Evolutionary conservation across 2,329 filamentous ascomycete species (phyloP), one percentile per base, ranked within the genome.

Genomic region (Colletotrichum cuscutae): DNA sequence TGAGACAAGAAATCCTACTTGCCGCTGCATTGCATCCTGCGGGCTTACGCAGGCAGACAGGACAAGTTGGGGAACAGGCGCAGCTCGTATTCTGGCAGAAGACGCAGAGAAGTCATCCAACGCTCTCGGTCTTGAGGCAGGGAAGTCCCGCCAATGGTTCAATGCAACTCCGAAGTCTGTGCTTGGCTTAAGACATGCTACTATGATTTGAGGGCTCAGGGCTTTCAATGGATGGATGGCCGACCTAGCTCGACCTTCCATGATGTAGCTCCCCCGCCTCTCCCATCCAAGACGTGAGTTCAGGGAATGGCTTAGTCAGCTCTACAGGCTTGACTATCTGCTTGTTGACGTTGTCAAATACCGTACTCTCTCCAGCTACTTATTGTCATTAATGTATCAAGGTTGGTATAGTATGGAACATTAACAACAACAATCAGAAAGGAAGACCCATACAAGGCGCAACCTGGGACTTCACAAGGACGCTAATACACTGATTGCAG

Each of bases 141-240:
- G 32, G 52, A 69, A 69, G 30, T 53, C 24, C 65, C 65, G 35
- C 58, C 46, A 22, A 46, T 30, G 57, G n/a, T 26, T 52, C 46
- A 22, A 46, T 30, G 57, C 46, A 49, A 56, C 56, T 62, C 19
- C 3, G 19, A 35, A 60, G 68, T 57, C 68, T 62, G 64, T 68
- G 65, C 64, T 52, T 32, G 28, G 24, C 52, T 68, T 62, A 62
- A 62, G 64, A 71, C 57, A 12, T 62, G 49, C 28, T 30, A 30
- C 26, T 68, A 68, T 65, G 59, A 65, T 65, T 52, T 32, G 60
- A 65, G 66, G 66, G 19, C 61, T 32, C 35, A 57, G 66, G 60
- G 19, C 61, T 58, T 13, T 58, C 37, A 58, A 42, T 35, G 61
- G 60, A 49, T 22, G 26, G 59, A 52, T 32, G 46, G 54, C 30